Conservation (phyloP, 176 grass and related monocot genomes). For the Hyparrhenia diplandra region DNA sequence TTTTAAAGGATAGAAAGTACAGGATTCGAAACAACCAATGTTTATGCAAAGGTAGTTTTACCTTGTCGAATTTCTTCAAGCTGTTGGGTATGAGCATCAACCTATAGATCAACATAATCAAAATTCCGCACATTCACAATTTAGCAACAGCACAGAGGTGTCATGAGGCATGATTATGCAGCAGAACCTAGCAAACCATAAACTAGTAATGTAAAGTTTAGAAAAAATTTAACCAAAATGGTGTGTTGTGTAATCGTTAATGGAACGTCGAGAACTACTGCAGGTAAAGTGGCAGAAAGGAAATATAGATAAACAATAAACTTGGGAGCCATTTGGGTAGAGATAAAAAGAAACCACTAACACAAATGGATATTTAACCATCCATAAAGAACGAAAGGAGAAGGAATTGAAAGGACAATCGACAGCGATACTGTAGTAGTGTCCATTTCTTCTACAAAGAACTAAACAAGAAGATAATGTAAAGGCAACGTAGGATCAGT, state of each 20-base stretch:
- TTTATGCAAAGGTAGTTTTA: conserved; percentile 4
- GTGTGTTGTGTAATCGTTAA: not conserved
- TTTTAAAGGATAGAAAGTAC: not conserved
- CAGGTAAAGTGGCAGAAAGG: not conserved
- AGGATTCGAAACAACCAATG: not conserved
- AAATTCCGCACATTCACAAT: not conserved
- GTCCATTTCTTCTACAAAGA: too few relatives aligned
- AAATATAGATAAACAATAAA: too few relatives aligned
- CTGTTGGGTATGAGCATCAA: conserved; percentile 94
- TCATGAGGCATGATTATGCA: too few relatives aligned
- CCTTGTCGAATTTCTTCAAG: conserved; percentile 84
- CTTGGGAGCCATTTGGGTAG: not conserved
- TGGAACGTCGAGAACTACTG: not conserved
- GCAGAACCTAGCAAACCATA: too few relatives aligned
- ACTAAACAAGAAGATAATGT: too few relatives aligned
- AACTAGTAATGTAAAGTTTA: too few relatives aligned
- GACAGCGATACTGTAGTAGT: not conserved
- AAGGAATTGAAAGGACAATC: not conserved
- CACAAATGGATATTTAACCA: not conserved
- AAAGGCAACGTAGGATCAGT: too few relatives aligned
- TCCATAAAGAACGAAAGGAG: not conserved
- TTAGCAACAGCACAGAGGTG: too few relatives aligned
- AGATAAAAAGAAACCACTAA: too few relatives aligned
- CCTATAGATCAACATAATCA: conserved; percentile 53
- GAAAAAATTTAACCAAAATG: conserved; percentile 12